Base-by-base conservation (phyloP, 208 protist species). In the Crithidia expoeki region DNA sequence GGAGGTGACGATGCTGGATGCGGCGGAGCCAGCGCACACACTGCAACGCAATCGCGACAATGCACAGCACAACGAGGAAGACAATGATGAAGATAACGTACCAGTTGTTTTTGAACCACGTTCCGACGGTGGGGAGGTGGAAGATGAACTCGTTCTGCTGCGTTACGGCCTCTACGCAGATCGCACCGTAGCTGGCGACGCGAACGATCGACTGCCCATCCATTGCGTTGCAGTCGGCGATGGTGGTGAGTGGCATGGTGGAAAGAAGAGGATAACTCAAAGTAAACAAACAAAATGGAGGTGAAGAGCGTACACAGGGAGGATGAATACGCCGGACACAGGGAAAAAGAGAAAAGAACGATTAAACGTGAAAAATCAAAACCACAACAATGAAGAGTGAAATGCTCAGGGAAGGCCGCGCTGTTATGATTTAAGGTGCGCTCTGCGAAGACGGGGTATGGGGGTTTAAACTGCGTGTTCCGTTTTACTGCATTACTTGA, bases 31-130 rank as follows among this genome's bases (percentile, higher is more conserved):
- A 81, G 6, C 76, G 76, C 11, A 73, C 25, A 19, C 49, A 28
- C 19, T 74, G 73, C 17, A 81, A 42, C 3, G 55, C 38, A 6
- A 68, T 61, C 4, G 58, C 40, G 1, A 56, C 27, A 14, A 61
- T 27, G 33, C 58, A 25, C 2, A 72, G 16, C n/a, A 56, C 44
- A 2, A 66, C 14, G 30, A 68, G 17, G 30, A 77, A 47, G 33
- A 25, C 56, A 14, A 81, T 27, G 32, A 76, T 71, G 34, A 76
- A 71, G 38, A 72, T 67, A 3, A 81, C 66, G 53, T 76, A 81
- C 76, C 76, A 81, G 57, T 68, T 61, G 21, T 62, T 34, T 16
- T 38, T 65, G 47, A 72, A 81, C 76, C 76, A 81, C 12, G 19
- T 62, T 12, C 46, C 49, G 9, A 57, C 30, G 2, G 76, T 74